Evolutionary conservation across 306 rosid genomes (phyloP), one percentile per base, ranked within the genome.

Genomic region (Cucumis cinereus): DNA sequence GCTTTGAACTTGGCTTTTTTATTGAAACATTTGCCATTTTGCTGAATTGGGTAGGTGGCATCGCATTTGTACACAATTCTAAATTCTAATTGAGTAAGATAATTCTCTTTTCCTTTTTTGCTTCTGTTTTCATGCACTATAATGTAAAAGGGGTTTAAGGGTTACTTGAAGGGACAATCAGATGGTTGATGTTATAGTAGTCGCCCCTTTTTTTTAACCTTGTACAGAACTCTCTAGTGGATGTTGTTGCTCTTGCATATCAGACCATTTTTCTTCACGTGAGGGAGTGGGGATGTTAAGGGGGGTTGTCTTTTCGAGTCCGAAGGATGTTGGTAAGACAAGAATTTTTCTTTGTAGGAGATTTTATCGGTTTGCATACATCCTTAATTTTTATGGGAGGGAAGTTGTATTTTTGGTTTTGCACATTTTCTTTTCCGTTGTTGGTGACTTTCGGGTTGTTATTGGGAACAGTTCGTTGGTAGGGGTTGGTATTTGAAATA

Each of bases 401-500:
- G 11, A 47, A 72, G 60, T 50, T 72, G 26, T 41, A 10, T 52
- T 49, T 33, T 41, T 26, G 52, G 61, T 72, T 47, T 28, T 72
- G 61, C 15, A 52, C 40, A 14, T 72, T 7, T 28, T 8, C 23
- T 45, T 70, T 71, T 47, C 20, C 59, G 16, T 49, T 71, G 23
- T 47, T 71, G 41, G 24, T 49, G 59, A 9, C 10, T 28, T 30
- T 50, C 1, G 45, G 58, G 17, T 72, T 52, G 23, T 70, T 45
- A 8, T 47, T 24, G 35, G 16, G 6, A 23, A 40, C 40, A 50
- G 4, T 28, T 52, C 23, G 61, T 52, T 19, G 47, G 60, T 10
- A 16, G 55, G n/a, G 76, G 47, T 72, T 53, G 45, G 61, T 72
- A 72, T 72, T 72, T 28, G 76, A 71, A 71, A 28, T 20, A 52